Evolutionary conservation across 1,284 basidiomycete genomes (phyloP).

Genomic region (Rhodotorula mucilaginosa): DNA sequence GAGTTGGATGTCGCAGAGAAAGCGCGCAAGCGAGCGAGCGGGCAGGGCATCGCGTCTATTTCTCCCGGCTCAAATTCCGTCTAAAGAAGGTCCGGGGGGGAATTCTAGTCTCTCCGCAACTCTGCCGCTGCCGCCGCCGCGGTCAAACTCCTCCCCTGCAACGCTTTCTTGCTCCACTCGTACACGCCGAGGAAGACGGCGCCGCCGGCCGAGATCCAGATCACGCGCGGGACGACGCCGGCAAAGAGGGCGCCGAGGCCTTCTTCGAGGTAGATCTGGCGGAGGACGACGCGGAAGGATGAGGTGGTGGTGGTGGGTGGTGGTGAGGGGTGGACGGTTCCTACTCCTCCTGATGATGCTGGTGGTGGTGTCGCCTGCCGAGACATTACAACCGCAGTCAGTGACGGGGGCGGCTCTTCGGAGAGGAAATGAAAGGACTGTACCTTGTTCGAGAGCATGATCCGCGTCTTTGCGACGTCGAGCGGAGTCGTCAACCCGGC

Average conservation of each 20-base stretch:
- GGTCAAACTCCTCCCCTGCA: background rate
- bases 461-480: slow-evolving; percentile 94
- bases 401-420: no score
- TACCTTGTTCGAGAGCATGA: slow-evolving; percentile 67
- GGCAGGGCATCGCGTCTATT: no score
- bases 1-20: background rate
- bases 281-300: background rate
- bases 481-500: slow-evolving; percentile 90
- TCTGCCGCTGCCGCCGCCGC: background rate
- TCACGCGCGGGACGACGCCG: slow-evolving; percentile 83
- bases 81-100: no score
- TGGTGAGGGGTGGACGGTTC: background rate
- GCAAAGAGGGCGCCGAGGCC: slow-evolving; percentile 75
- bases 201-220: slow-evolving; percentile 95
- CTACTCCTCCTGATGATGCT: no score
- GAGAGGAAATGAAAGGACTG: background rate
- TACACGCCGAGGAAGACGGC: slow-evolving; percentile 95
- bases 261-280: slow-evolving; percentile 66
- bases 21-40: background rate
- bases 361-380: slow-evolving; percentile 2
- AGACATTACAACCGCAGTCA: background rate
- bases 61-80: background rate
- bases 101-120: background rate
- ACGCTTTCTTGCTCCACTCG: slow-evolving; percentile 53
- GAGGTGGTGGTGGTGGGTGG: slow-evolving; percentile 2